Evolutionary conservation across 169 alveolate genomes (phyloP), one percentile per base, ranked within the genome.

Genomic region (Plasmodium yoelii): DNA sequence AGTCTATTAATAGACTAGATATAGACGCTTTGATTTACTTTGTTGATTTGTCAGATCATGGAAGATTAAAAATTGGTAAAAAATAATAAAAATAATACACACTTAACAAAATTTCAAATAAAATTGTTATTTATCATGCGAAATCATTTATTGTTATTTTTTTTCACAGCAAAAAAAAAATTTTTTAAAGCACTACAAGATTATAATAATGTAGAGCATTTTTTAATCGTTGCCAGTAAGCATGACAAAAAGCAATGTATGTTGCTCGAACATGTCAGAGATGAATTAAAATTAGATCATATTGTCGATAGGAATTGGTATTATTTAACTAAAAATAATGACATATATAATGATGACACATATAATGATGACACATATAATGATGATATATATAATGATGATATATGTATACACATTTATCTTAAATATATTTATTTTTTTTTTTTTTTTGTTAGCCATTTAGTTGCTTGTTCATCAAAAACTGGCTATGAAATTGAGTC

Each of bases 231-330:
- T 12, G 88, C 88, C 1, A 77, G 77, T 44, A 77, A 77, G 5
- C 67, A 47, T 19, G 88, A 77, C 61, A 77, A 64, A 57, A 77
- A 77, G 39, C 22, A 57, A 12, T 77, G 88, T 56, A 77, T 77
- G 88, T 22, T 61, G 7, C 72, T 77, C 13, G 53, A 77, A 13
- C 88, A 77, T 13, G 70, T 77, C 9, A 77, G 77, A 22, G 44
- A 47, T 2, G 88, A 77, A 34, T 49, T 77, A 34, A 77, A 77
- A 42, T 22, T 77, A n/a, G 88, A 77, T 53, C 74, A 77, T 12
- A 77, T 77, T 55, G 77, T 77, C n/a, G 88, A 77, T 53, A 77
- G 77, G 69, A 77, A 77, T 44, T 77, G 88, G 88, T 77, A 42
- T 34, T 34, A 34, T 34, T 34, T 34, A 34, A 34, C 42, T 13